A percentile compares a stretch with the other conserved stretches of the same genome.
These are phyloP conservation scores for Carpinus viminea DNA, from an alignment of 306 rosid genomes.

Conservation along the genomic window DNA sequence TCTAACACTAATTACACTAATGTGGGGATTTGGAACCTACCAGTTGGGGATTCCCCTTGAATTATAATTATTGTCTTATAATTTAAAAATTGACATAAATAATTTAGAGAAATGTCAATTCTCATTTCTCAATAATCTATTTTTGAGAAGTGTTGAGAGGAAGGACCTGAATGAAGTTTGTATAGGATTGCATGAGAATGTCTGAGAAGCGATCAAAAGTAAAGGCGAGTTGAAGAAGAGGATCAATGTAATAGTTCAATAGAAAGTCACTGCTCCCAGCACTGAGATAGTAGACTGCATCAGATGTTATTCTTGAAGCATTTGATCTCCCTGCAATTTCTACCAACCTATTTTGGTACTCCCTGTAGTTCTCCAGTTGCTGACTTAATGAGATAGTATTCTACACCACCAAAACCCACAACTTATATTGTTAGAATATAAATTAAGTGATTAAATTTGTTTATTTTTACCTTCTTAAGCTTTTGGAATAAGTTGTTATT, in stretches of 20 bases:
- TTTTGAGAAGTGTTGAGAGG: neutral
- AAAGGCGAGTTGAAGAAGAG: constrained; percentile 45
- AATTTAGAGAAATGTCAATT: no score
- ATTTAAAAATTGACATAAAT: no score
- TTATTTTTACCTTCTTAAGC: no score
- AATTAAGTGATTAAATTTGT: no score
- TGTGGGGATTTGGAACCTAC: no score
- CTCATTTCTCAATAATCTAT: no score
- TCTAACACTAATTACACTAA: no score
- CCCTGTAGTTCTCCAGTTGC: constrained; percentile 64
- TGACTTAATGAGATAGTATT: constrained; percentile 43
- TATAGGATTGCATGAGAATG: constrained; percentile 43
- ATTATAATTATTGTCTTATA: no score
- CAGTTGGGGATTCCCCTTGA: no score
- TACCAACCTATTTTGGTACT: constrained; percentile 49
- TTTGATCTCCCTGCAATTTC: constrained; percentile 45
- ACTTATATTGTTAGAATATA: neutral
- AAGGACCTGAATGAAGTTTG: constrained; percentile 54
- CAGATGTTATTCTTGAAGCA: constrained; percentile 53
- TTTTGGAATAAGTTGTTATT: no score
- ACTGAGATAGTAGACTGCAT: constrained; percentile 47
- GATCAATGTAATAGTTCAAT: constrained; percentile 63
- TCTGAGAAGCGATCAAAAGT: constrained; percentile 54
- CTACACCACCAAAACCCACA: constrained; percentile 38
- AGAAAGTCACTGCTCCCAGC: constrained; percentile 71